Evolutionary conservation across 2,329 filamentous ascomycete species (phyloP), one percentile per base, ranked within the genome.

Genomic region (Tolypocladium inflatum): DNA sequence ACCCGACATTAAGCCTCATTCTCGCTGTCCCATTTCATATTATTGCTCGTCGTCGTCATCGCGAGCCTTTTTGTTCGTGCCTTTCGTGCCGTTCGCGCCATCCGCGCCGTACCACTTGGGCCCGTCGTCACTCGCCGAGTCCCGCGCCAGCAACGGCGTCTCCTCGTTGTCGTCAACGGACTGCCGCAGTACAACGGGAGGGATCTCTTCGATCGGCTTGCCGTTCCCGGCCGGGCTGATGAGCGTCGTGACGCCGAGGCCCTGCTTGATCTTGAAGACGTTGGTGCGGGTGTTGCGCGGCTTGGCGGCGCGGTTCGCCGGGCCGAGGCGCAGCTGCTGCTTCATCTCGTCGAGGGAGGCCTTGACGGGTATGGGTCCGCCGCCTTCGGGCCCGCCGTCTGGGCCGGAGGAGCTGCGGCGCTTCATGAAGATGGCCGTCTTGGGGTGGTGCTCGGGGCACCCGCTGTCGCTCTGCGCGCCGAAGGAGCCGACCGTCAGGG

Each of bases 211-310:
- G 15, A 51, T 15, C 9, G 53, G 35, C 51, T 50, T 62, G 42
- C 50, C 55, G 38, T 58, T 60, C 21, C 56, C 39, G 33, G 56
- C 55, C 4, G 54, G 37, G 17, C 58, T 54, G 8, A 63, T 51
- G 26, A 62, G 52, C 0, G 62, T 63, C 9, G 62, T 62, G 48
- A 63, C 62, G 33, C 59, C 59, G 19, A 63, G 55, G 33, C 73
- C 74, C 62, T 75, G 73, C 72, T 89, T 89, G 64, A 88, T 85
- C 70, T 88, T 88, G 64, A 89, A 85, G 0, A 85, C 81, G 21
- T 83, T 81, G 21, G 80, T 82, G 21, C 79, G 78, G 1, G 84
- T 86, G 58, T 78, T 79, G 68, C 81, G 68, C 2, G 86, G 86
- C 57, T 85, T 84, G 19, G 81, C 80, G 7, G 86, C 86, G 23